These are phyloP conservation scores for Salix suchowensis DNA, from an alignment of 345 rosid species.

Conservation along the genomic window DNA sequence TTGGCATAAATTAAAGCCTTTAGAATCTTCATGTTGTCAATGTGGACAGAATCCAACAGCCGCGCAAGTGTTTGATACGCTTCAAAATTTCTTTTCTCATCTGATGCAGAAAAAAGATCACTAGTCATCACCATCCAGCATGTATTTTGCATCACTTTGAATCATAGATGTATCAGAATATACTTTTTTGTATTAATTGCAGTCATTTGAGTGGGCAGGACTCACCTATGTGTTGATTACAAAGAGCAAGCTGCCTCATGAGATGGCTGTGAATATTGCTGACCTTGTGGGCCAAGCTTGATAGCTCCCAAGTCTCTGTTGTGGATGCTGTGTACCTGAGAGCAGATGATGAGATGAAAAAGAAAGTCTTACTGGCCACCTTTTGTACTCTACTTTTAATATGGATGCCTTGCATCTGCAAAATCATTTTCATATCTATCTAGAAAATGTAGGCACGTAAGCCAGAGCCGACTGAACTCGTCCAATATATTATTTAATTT, in stretches of 20 bases:
- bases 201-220: background rate
- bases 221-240: slow-evolving; percentile 14
- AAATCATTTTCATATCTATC: background rate
- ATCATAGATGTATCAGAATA: background rate
- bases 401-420: background rate
- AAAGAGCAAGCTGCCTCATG: slow-evolving; percentile 25
- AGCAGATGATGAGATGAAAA: background rate
- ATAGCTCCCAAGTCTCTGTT: slow-evolving; percentile 66
- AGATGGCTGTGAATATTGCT: slow-evolving; percentile 24
- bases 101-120: slow-evolving; percentile 20
- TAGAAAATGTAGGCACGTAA: too few relatives aligned
- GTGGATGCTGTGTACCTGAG: slow-evolving; percentile 39
- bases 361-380: background rate
- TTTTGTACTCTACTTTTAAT: background rate
- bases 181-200: background rate
- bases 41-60: slow-evolving; percentile 23
- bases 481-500: background rate
- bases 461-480: background rate
- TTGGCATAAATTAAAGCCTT: slow-evolving; percentile 33
- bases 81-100: slow-evolving; percentile 38
- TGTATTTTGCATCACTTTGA: background rate
- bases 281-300: slow-evolving; percentile 56
- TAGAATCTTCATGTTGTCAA: slow-evolving; percentile 42
- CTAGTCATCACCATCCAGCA: background rate
- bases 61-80: slow-evolving; percentile 34